Conservation (phyloP, 208 protist species). For the Leishmania mexicana region DNA sequence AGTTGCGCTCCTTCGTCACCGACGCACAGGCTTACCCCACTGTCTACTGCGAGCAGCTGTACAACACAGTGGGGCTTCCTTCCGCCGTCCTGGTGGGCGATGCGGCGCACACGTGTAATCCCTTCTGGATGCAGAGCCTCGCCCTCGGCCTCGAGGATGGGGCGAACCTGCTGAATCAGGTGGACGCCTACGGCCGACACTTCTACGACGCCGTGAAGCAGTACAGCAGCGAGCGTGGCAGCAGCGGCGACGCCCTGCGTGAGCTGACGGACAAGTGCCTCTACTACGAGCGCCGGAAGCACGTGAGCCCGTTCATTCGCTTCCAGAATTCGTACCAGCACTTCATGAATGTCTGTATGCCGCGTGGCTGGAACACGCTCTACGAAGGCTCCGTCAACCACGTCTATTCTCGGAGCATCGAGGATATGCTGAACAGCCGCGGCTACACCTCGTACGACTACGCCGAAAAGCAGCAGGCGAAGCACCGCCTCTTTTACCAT, state of each 20-base stretch:
- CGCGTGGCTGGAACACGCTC: constrained; percentile 64
- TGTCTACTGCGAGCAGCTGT: constrained; percentile 85
- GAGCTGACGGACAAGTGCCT: constrained; percentile 85
- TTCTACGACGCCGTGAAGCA: constrained; percentile 90
- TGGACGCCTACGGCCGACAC: constrained; percentile 84
- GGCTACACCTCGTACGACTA: constrained; percentile 91
- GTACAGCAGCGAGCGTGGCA: constrained; percentile 87
- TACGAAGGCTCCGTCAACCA: constrained; percentile 86
- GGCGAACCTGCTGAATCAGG: constrained; percentile 74
- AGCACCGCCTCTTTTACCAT: constrained; percentile 80
- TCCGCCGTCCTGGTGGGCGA: constrained; percentile 84
- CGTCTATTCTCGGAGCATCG: constrained; percentile 82
- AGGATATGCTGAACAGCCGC: constrained; percentile 88
- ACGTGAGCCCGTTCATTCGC: constrained; percentile 75
- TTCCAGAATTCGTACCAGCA: constrained; percentile 83
- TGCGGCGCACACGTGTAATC: constrained; percentile 81
- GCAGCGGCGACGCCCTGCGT: constrained; percentile 79
- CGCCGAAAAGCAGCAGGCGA: constrained; percentile 88
- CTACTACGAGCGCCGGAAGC: constrained; percentile 85
- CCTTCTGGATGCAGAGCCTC: constrained; percentile 88
- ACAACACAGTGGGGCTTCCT: constrained; percentile 87
- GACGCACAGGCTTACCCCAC: constrained; percentile 58
- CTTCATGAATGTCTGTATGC: constrained; percentile 67
- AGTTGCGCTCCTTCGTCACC: constrained; percentile 39
- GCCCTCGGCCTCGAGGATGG: constrained; percentile 85